Base-by-base conservation (phyloP, 345 rosid species). In the Syzygium oleosum region DNA sequence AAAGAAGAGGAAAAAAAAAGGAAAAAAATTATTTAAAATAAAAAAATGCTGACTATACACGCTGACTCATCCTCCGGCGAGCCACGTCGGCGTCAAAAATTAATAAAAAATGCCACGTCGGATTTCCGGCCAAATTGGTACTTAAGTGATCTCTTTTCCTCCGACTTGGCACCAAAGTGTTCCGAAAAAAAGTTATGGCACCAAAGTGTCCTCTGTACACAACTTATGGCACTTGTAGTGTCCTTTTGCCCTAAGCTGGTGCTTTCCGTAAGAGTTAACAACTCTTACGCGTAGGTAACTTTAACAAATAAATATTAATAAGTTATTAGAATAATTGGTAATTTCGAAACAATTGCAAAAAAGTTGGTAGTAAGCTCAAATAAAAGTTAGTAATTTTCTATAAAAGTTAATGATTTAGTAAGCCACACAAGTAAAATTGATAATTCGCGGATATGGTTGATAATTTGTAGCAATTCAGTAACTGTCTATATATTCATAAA, bases 221-320 rank as follows among this genome's bases (percentile, higher is more conserved):
- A n/a, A n/a, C n/a, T n/a, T n/a, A n/a, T n/a, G n/a, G n/a, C n/a
- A n/a, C n/a, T n/a, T n/a, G n/a, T n/a, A n/a, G n/a, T n/a, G n/a
- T n/a, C n/a, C n/a, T n/a, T n/a, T n/a, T n/a, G n/a, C n/a, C n/a
- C 7, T 2, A 68, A 34, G 19, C 46, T 0, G 0, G 14, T 19
- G 80, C 41, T 73, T 73, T 34, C 14, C 21, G 19, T 21, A 0
- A 38, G 80, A 73, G 25, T 73, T 73, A 19, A 38, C 13, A 38
- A 73, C 80, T 34, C 16, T 16, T 31, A 31, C 3, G 1, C 10
- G 8, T 68, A 8, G 46, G 46, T 31, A 68, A 68, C 79, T 68
- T 34, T 34, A 68, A 68, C 13, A 34, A 0, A 0, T 17, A 63
- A 16, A 31, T 17, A 10, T 19, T 68, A 43, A 38, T 10, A 22